Percentiles rank a stretch among this genome's conserved stretches.
phyloP scores from a whole-genome alignment of 169 alveolate species.

The Plasmodium blacklocki region DNA sequence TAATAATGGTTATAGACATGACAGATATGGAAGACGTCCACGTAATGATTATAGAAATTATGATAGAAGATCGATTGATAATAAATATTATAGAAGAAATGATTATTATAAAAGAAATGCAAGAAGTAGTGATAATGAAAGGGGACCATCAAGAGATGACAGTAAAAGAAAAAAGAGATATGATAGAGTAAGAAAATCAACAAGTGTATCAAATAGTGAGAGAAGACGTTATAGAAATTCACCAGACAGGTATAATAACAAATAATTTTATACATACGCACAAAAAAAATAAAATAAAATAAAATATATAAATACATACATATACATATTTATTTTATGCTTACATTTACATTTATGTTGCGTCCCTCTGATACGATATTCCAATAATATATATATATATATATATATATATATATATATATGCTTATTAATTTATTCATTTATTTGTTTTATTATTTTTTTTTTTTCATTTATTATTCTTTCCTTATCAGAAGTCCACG shows the following conservation, averaged over 20 bases:
- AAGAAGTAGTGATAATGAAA: conserved; percentile 51
- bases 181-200: conserved; percentile 50
- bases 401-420: not conserved
- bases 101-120: conserved; percentile 45
- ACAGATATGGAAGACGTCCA: conserved; percentile 39
- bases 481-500: conserved; percentile 32
- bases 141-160: conserved; percentile 48
- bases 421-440: not conserved
- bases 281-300: not conserved
- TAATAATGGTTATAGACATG: conserved; percentile 30
- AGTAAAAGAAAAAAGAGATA: conserved; percentile 64
- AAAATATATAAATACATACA: not conserved
- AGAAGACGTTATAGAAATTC: conserved; percentile 58
- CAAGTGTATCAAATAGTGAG: conserved; percentile 53
- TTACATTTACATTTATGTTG: not conserved
- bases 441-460: not conserved
- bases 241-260: conserved; percentile 27
- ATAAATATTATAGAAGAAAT: conserved; percentile 39
- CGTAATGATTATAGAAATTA: conserved; percentile 50
- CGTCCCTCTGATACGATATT: no score
- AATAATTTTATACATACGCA: conserved; percentile 22
- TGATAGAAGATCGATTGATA: conserved; percentile 58
- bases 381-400: no score
- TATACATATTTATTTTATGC: not conserved
- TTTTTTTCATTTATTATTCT: not conserved